Evolutionary conservation across 352 stramenopile genomes (phyloP), one percentile per base, ranked within the genome.

Genomic region (Globisporangium radiosum): DNA sequence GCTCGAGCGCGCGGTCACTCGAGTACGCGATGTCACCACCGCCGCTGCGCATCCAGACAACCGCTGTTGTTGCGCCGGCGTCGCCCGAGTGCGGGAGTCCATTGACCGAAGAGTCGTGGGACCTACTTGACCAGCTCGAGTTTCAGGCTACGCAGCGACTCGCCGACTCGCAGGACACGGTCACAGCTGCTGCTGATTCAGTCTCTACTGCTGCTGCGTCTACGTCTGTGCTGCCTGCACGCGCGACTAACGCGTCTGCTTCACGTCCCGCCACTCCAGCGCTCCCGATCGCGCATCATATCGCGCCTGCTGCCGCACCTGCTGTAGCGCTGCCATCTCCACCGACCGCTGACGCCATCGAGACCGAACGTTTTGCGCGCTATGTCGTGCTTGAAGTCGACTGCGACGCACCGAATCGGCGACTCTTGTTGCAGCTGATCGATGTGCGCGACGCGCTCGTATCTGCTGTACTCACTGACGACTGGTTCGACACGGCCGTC

Each of bases 21-120:
- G 44, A 56, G 36, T 60, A 60, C 40, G 9, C 42, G n/a, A 47
- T 14, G 33, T 47, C 11, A 13, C 47, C 62, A 36, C 48, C 56
- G 39, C 37, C 17, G 42, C 37, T 56, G 15, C 37, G 14, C 5
- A 4, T 11, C 57, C 7, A 54, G 66, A 42, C 61, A 56, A 13
- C 44, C 17, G 15, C 17, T 47, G 10, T 64, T 60, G 39, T 47
- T 52, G 53, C 51, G n/a, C 19, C 37, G 15, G 42, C 76, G 54
- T 70, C 68, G 13, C 55, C 62, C 9, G 81, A 90, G 43, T 73
- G 76, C 33, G 85, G 82, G 42, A 80, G 73, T 19, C 78, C 84
- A 37, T 72, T 94, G n/a, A 90, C 81, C 4, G 78, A 85, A 17
- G 85, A 94, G 45, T 87, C 80, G 38, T 94, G 81, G 82, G 77